Evolutionary conservation across 495 filamentous ascomycete species (phyloP).

Genomic region (Podospora pseudoanserina): DNA sequence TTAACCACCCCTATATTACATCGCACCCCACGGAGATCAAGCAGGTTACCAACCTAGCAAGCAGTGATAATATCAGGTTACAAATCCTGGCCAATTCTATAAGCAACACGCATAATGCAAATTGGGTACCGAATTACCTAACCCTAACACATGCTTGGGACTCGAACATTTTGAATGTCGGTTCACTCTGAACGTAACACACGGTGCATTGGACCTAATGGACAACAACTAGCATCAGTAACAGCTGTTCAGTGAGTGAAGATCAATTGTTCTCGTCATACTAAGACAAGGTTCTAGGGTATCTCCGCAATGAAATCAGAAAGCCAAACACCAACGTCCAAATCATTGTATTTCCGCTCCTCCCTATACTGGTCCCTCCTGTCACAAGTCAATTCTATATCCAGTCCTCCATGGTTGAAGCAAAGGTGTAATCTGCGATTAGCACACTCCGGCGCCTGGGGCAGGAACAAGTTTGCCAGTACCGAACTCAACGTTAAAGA

Average conservation of each 20-base stretch:
- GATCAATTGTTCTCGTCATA: not conserved
- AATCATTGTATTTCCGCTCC: not conserved
- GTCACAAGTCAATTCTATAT: not conserved
- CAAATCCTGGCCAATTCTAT: not conserved
- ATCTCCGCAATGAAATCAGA: not conserved
- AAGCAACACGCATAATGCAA: not conserved
- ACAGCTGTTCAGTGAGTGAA: not conserved
- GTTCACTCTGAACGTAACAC: not conserved
- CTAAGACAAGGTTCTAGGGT: not conserved
- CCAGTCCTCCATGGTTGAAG: not conserved
- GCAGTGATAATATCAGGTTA: not conserved
- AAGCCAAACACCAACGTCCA: not conserved
- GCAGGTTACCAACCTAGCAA: not conserved
- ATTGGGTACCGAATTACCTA: not conserved
- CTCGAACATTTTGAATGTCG: not conserved
- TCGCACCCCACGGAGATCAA: not conserved
- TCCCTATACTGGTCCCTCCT: not conserved
- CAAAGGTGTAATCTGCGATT: not conserved
- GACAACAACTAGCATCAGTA: not conserved
- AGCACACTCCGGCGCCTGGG: not conserved
- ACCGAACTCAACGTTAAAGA: slow-evolving; percentile 40
- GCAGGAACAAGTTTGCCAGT: slow-evolving; percentile 20
- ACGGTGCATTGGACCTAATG: not conserved
- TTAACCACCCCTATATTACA: not conserved
- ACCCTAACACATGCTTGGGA: not conserved